Conservation (phyloP, 2,329 filamentous ascomycete species). For the Cladosporium sp. region DNA sequence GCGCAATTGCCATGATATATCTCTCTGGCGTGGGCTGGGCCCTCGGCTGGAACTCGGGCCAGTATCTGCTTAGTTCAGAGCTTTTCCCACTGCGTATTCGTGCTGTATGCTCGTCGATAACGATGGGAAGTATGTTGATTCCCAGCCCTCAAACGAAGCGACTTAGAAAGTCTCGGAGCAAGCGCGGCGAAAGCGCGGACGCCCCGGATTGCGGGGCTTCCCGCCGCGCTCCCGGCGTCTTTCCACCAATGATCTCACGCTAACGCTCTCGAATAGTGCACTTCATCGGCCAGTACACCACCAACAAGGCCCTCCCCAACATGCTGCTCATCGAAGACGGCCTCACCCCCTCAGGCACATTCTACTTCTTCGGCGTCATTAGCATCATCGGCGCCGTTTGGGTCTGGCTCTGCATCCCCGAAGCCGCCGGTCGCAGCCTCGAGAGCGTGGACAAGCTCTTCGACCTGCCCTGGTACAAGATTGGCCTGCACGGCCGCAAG, state of each 20-base stretch:
- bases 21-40: constrained; percentile 60
- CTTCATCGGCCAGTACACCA: constrained; percentile 71
- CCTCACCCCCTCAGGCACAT: constrained; percentile 56
- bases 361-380: constrained; percentile 65
- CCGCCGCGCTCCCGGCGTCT: too few relatives aligned
- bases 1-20: constrained; percentile 48
- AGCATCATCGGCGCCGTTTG: constrained; percentile 61
- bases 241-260: too few relatives aligned
- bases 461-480: constrained; percentile 65
- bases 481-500: constrained; percentile 43
- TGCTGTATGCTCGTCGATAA: constrained; percentile 60
- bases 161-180: too few relatives aligned
- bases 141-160: too few relatives aligned
- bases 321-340: constrained; percentile 52
- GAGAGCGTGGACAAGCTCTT: constrained; percentile 70
- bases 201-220: too few relatives aligned
- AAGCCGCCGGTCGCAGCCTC: constrained; percentile 58
- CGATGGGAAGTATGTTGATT: constrained; percentile 49
- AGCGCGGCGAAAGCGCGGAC: too few relatives aligned
- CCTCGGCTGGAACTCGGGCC: constrained; percentile 66
- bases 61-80: constrained; percentile 69
- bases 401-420: constrained; percentile 67
- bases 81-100: constrained; percentile 67
- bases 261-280: constrained; percentile 42
- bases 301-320: constrained; percentile 63